phyloP scores from a whole-genome alignment of 345 rosid genomes.

The Cardamine occulta region DNA sequence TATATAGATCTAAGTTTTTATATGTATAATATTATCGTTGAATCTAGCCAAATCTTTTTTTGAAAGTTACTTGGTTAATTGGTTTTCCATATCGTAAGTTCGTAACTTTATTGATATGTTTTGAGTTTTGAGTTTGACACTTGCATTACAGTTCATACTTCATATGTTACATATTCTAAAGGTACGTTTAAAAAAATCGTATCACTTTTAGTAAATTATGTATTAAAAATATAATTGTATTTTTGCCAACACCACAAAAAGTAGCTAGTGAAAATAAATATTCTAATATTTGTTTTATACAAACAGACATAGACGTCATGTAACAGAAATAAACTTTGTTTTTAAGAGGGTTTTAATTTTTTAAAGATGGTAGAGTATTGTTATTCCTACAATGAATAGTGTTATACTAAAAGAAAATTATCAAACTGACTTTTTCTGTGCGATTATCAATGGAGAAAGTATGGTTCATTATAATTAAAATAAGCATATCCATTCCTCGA shows the following conservation, averaged over 20 bases:
- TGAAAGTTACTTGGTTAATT: background rate
- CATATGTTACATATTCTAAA: background rate
- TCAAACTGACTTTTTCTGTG: constrained; percentile 15
- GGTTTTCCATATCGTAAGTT: background rate
- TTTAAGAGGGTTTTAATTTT: background rate
- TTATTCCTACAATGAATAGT: background rate
- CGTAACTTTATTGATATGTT: background rate
- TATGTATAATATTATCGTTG: constrained; percentile 26
- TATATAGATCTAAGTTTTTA: constrained; percentile 38
- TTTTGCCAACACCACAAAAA: background rate
- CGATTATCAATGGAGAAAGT: constrained; percentile 29
- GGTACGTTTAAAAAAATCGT: background rate
- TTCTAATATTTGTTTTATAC: background rate
- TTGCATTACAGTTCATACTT: background rate
- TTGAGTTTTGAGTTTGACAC: background rate
- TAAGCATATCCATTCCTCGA: constrained; percentile 43
- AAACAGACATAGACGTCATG: background rate
- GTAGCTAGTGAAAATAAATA: background rate
- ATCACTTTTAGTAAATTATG: background rate
- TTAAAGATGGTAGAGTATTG: background rate
- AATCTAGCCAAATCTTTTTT: constrained; percentile 17
- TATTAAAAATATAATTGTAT: background rate
- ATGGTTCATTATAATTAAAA: constrained; percentile 10
- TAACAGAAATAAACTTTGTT: background rate
- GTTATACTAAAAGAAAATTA: constrained; percentile 5